Conservation (phyloP, 352 stramenopile genomes). For the Hyaloperonospora brassicae region DNA sequence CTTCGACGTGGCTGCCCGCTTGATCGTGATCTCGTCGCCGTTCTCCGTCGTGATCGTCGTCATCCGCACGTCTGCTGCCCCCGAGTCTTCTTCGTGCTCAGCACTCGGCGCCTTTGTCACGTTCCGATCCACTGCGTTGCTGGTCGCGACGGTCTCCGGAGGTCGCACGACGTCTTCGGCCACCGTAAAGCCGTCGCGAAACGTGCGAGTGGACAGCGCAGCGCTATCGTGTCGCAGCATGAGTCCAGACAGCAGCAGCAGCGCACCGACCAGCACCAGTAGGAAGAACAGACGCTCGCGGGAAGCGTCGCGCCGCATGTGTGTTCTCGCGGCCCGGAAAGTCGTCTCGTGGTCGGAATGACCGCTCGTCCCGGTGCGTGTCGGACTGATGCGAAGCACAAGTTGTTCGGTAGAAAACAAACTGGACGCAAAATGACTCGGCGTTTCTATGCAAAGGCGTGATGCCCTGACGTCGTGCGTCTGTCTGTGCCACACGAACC, state of each 20-base stretch:
- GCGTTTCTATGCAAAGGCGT: too few relatives aligned
- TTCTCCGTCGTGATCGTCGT: conserved; percentile 72
- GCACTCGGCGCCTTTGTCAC: conserved; percentile 7
- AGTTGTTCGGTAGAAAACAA: too few relatives aligned
- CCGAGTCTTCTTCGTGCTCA: conserved; percentile 6
- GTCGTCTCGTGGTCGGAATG: too few relatives aligned
- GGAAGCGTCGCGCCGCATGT: conserved; percentile 28
- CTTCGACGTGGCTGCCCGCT: conserved; percentile 44
- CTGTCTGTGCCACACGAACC: too few relatives aligned
- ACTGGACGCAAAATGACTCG: too few relatives aligned
- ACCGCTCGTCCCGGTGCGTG: too few relatives aligned
- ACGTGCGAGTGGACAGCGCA: conserved; percentile 34
- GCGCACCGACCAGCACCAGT: conserved; percentile 34
- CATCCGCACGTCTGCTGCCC: conserved; percentile 32
- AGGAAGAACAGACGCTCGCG: conserved; percentile 51
- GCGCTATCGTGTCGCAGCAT: conserved; percentile 48
- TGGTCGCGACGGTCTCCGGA: conserved; percentile 25
- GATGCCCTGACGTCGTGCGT: too few relatives aligned
- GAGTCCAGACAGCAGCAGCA: conserved; percentile 51
- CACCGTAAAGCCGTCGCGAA: conserved; percentile 71
- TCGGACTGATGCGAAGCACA: too few relatives aligned
- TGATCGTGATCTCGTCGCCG: conserved; percentile 76
- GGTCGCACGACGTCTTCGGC: conserved; percentile 38
- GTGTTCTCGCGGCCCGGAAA: not conserved
- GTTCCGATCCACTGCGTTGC: conserved; percentile 8